Percentiles rank a stretch among this genome's conserved stretches.
Evolutionary conservation across 345 rosid genomes (phyloP).

Genomic region (Gossypium stocksii): DNA sequence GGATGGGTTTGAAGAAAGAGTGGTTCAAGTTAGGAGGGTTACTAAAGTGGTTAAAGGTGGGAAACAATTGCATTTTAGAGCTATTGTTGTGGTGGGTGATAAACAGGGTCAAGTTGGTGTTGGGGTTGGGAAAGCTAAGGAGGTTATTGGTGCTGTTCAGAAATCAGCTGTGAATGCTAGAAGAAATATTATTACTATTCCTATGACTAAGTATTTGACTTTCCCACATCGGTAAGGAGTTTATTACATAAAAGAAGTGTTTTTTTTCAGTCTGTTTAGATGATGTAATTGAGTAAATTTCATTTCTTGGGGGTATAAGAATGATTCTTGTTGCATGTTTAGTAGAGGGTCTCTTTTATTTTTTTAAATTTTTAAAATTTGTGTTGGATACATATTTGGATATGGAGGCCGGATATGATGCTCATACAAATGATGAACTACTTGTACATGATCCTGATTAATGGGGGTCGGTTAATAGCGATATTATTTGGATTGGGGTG

Average conservation of each 20-base stretch:
- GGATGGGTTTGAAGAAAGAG: slow-evolving; percentile 90
- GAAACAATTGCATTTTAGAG: slow-evolving; percentile 73
- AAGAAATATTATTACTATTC: slow-evolving; percentile 66
- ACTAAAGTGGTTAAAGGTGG: slow-evolving; percentile 96
- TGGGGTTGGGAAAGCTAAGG: slow-evolving; percentile 85
- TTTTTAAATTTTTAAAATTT: too few relatives aligned
- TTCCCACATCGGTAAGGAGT: slow-evolving; percentile 69
- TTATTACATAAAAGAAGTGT: not conserved
- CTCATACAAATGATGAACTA: too few relatives aligned
- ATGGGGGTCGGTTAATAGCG: too few relatives aligned
- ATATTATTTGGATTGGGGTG: too few relatives aligned
- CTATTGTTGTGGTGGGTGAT: slow-evolving; percentile 78
- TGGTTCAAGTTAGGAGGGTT: slow-evolving; percentile 74
- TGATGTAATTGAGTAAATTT: not conserved
- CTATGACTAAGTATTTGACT: slow-evolving; percentile 84
- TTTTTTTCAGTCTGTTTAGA: not conserved
- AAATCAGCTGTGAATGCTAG: slow-evolving; percentile 77
- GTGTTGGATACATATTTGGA: not conserved
- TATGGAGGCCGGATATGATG: too few relatives aligned
- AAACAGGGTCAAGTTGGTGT: slow-evolving; percentile 81
- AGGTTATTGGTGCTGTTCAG: slow-evolving; percentile 71
- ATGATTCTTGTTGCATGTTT: not conserved
- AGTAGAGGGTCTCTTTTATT: too few relatives aligned
- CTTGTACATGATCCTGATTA: too few relatives aligned
- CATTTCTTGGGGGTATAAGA: not conserved